Conservation (phyloP, 805 yeast genomes). For the Barnettozyma wickerhamii region DNA sequence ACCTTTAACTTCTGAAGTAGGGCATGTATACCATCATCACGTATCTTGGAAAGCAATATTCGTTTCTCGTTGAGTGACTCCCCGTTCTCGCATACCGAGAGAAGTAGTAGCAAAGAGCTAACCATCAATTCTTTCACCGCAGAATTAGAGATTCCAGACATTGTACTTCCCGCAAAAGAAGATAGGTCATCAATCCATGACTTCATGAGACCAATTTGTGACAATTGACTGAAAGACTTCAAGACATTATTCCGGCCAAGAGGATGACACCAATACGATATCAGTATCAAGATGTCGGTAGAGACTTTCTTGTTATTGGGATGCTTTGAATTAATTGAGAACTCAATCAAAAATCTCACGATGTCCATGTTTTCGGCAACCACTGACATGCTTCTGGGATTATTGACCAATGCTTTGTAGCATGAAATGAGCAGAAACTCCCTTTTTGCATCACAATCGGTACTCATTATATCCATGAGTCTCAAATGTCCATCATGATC, state of each 20-base stretch:
- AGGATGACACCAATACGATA: constrained; percentile 26
- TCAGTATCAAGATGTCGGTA: constrained; percentile 43
- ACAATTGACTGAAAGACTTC: constrained; percentile 19
- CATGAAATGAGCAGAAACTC: constrained; percentile 50
- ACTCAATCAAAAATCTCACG: constrained; percentile 37
- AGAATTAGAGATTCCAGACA: constrained; percentile 18
- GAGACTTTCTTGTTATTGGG: constrained; percentile 48
- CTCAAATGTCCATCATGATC: constrained; percentile 47
- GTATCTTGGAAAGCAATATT: constrained; percentile 27
- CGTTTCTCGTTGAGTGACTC: constrained; percentile 24
- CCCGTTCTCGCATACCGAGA: constrained; percentile 22
- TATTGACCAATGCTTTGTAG: constrained; percentile 44
- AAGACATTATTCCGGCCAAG: constrained; percentile 28
- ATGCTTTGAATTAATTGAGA: constrained; percentile 44
- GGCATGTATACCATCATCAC: constrained; percentile 33
- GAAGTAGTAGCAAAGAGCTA: constrained; percentile 19
- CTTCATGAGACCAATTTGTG: constrained; percentile 16
- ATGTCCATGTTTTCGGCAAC: constrained; percentile 21
- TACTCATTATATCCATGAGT: constrained; percentile 40
- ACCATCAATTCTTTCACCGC: constrained; percentile 17
- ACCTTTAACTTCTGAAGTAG: constrained; percentile 32
- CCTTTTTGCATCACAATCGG: constrained; percentile 43
- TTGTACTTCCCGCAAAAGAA: too few species aligned
- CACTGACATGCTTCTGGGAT: constrained; percentile 21
- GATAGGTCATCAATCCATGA: constrained; percentile 19